Base-by-base conservation (phyloP, 1,284 basidiomycete genomes). In the Trametes polyzona region DNA sequence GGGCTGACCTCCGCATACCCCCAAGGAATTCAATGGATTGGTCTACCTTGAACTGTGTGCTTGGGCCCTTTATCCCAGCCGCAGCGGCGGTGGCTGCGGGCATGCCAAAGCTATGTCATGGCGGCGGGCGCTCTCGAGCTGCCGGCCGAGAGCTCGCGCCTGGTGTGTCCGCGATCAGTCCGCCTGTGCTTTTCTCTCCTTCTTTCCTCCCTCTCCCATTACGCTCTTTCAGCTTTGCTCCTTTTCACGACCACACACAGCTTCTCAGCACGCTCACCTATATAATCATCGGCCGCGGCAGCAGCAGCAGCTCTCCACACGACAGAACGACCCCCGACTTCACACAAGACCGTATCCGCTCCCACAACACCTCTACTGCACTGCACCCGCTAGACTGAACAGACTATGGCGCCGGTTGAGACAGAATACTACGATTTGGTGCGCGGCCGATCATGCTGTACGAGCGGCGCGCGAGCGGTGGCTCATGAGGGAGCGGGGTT, bases 351-450 rank as follows among this genome's bases (percentile, higher is more conserved):
- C n/a, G n/a, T n/a, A n/a, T 33, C 48, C 46, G 19, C 7, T 9
- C 27, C 16, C 7, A 17, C 39, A n/a, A 36, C 26, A 27, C 27
- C 19, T 24, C 39, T 37, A 23, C 36, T 19, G 36, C 41, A 33
- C 37, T 46, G 16, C 12, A n/a, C n/a, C n/a, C n/a, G n/a, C 23
- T 32, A 24, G 27, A 35, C 54, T 48, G 55, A 52, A 24, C 11
- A 4, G 21, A 55, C 16, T 5, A 79, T 79, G 78, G 74, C 76
- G 35, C 78, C 78, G 23, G 76, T 80, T 26, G 79, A 81, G 62
- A 80, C 78, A 7, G 78, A 77, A 60, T 81, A 78, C 64, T 81
- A 81, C 57, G 79, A 81, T 63, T 58, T 80, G 65, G 78, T 79
- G 59, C 60, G 75, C 53, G 12, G 42, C 32, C 2, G 26, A 21